phyloP scores from a whole-genome alignment of 306 rosid species.

The Myrica gale region DNA sequence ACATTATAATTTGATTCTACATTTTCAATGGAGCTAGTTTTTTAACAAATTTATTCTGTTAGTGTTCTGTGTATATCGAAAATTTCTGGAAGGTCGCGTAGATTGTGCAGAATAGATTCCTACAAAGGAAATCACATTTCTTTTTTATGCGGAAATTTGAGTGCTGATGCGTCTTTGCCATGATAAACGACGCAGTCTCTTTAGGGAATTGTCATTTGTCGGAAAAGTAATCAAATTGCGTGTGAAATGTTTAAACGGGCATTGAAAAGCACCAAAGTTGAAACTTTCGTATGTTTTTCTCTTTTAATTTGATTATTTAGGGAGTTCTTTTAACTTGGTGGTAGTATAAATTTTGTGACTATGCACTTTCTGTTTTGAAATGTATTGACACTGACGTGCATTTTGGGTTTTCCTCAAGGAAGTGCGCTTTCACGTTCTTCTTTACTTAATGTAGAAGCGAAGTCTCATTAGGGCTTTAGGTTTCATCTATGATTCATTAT shows the following conservation, averaged over 20 bases:
- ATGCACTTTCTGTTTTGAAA: conserved; percentile 39
- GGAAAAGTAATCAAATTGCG: not conserved
- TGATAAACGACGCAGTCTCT: not conserved
- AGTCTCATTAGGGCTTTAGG: conserved; percentile 13
- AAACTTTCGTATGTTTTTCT: not conserved
- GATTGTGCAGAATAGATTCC: not conserved
- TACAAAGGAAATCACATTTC: not conserved
- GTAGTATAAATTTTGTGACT: conserved; percentile 12
- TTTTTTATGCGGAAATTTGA: not conserved
- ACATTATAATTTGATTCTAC: conserved; percentile 3
- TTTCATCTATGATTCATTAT: conserved; percentile 10
- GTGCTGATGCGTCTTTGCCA: not conserved
- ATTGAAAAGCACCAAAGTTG: not conserved
- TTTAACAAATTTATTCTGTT: not conserved
- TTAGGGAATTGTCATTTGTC: not conserved
- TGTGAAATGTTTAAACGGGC: not conserved
- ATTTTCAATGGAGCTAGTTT: not conserved
- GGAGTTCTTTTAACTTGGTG: conserved; percentile 29
- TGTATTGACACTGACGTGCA: conserved; percentile 44
- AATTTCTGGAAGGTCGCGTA: not conserved
- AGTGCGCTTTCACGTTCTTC: conserved; percentile 38
- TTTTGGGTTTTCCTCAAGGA: conserved; percentile 36
- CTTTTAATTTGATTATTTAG: not conserved
- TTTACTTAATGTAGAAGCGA: conserved; percentile 32
- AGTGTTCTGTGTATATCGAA: not conserved